A percentile compares a stretch with the other conserved stretches of the same genome.
Conservation (phyloP, 441 rosid species). For the Euphorbia schlechtendalii region DNA sequence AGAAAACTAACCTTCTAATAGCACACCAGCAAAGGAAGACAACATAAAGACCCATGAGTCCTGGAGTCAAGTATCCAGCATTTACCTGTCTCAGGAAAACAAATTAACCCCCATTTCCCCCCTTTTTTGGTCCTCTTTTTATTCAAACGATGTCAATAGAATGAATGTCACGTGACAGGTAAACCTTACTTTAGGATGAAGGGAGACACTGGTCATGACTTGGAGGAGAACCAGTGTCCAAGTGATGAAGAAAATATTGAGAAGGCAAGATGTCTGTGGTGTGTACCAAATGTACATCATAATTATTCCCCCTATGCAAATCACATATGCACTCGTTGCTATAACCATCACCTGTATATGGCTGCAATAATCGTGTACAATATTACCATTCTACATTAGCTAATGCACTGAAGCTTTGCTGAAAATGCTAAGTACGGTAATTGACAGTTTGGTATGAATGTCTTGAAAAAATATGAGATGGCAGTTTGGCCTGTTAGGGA, state of each 20-base stretch:
- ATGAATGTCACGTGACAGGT: neutral
- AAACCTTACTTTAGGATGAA: conserved; percentile 65
- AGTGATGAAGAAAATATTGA: conserved; percentile 88
- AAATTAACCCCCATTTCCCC: too few relatives aligned
- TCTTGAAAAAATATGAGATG: too few relatives aligned
- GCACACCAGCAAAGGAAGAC: conserved; percentile 98
- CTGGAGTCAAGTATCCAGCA: conserved; percentile 76
- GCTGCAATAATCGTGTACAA: too few relatives aligned
- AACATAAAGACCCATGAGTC: conserved; percentile 93
- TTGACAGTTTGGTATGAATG: too few relatives aligned
- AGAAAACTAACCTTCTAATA: conserved; percentile 59
- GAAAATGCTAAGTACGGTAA: too few relatives aligned
- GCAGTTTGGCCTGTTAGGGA: too few relatives aligned
- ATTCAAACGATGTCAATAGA: conserved; percentile 4
- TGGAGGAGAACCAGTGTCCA: conserved; percentile 92
- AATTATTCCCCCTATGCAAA: conserved; percentile 71
- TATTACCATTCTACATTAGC: too few relatives aligned
- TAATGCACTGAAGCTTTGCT: too few relatives aligned
- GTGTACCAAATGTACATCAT: conserved; percentile 96
- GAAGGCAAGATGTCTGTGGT: conserved; percentile 77
- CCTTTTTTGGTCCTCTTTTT: neutral
- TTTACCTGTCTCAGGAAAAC: conserved; percentile 45
- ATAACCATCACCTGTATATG: too few relatives aligned
- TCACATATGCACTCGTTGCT: neutral
- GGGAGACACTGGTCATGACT: conserved; percentile 87